Evolutionary conservation across 2,329 filamentous ascomycete species (phyloP), one percentile per base, ranked within the genome.

Genomic region (Myriosclerotinia scirpicola): DNA sequence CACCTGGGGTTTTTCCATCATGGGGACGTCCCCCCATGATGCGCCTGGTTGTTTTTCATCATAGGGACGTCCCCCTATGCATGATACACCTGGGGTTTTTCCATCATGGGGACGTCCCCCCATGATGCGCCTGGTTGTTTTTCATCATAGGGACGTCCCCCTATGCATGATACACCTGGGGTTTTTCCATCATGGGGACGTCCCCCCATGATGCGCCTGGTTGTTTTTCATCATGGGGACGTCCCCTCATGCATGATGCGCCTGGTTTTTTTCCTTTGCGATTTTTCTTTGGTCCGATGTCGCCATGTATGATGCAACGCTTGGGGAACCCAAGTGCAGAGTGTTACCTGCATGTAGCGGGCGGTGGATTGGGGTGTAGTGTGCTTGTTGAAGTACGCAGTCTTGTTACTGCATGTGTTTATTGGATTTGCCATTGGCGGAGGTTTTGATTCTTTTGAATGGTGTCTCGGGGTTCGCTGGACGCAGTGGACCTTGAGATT

Each of bases 171-270:
- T 26, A 26, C 26, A 3, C 26, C 26, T 26, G 26, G 26, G 26
- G 2, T 26, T 26, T 26, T 26, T 26, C 26, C 26, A 26, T 26
- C 26, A 26, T 26, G 26, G 26, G 26, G 26, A 26, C 26, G 26
- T 26, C 26, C 26, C 26, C 26, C 26, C 26, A 26, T 26, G 26
- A 26, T 26, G 26, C 26, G 26, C 26, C 26, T 26, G 26, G 26
- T 26, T 3, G 26, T 26, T 26, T 26, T 26, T 26, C 26, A 26
- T 26, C 26, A 26, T 26, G 3, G 55, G 55, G 40, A 58, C 54
- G 54, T 44, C 52, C 52, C 52, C 52, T 1, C 15, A 36, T 20
- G 52, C 40, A 58, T 34, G 55, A 58, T 58, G 26, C 15, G 55
- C 9, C 38, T 34, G 55, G 20, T 34, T 30, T 58, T 60, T 38